A percentile compares a stretch with the other conserved stretches of the same genome.
phyloP scores from a whole-genome alignment of 768 basidiomycete species.

The Termitomyces sp. region DNA sequence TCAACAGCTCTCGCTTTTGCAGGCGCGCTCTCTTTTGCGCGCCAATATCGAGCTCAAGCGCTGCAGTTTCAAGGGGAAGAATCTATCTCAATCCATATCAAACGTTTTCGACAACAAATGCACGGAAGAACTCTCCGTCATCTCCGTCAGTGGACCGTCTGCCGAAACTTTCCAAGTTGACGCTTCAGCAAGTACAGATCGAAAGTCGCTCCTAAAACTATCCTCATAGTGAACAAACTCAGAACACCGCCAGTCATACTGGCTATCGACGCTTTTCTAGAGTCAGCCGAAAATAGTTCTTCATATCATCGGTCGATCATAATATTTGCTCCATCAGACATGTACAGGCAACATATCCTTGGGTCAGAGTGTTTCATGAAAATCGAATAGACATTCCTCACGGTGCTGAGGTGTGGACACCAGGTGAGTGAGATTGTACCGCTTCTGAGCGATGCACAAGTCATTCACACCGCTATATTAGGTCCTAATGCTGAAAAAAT shows the following conservation, averaged over 20 bases:
- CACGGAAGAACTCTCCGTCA: constrained; percentile 2
- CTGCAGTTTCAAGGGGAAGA: not conserved
- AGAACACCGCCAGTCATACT: constrained; percentile 72
- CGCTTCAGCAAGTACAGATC: constrained; percentile 30
- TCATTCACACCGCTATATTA: constrained; percentile 10
- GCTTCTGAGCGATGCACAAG: not conserved
- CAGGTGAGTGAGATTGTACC: constrained; percentile 33
- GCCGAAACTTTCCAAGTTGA: constrained; percentile 15
- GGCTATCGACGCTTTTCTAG: constrained; percentile 69
- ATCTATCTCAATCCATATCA: not conserved
- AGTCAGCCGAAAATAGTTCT: constrained; percentile 35
- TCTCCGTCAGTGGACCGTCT: constrained; percentile 11
- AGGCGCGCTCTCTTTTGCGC: not conserved
- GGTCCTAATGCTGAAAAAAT: constrained; percentile 55
- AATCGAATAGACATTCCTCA: constrained; percentile 60
- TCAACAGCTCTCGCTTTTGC: not conserved
- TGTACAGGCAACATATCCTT: constrained; percentile 50
- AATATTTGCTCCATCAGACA: constrained; percentile 34
- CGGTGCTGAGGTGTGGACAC: constrained; percentile 60
- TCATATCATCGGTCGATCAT: not conserved
- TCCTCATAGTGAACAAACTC: constrained; percentile 77
- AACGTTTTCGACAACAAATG: constrained; percentile 6
- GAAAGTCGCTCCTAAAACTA: constrained; percentile 46
- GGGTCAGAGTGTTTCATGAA: constrained; percentile 60
- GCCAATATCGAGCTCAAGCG: not conserved